Evolutionary conservation across 345 rosid genomes (phyloP), one percentile per base, ranked within the genome.

Genomic region (Pseudoturritis turrita): DNA sequence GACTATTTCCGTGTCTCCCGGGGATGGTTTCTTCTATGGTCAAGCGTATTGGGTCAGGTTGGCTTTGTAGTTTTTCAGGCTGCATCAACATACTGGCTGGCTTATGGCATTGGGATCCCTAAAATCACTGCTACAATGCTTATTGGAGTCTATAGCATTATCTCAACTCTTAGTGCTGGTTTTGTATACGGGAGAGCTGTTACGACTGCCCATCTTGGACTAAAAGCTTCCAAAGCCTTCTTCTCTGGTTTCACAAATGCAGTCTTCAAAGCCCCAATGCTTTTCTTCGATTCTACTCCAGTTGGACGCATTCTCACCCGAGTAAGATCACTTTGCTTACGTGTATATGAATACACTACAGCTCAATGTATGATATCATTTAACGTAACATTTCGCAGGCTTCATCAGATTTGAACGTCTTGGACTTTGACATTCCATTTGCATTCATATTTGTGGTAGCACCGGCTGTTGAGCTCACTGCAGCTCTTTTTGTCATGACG

Each of bases 231-330:
- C 4, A 83, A 72, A 55, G 83, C 90, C 18, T 87, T 87, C 84
- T 87, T 87, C 78, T 83, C 87, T 19, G 85, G 88, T 56, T 76
- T 91, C 79, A 85, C 57, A 19, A 76, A 82, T 62, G 83, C 96
- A 22, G 63, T 91, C 1, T 85, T 88, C 44, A 83, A 77, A 77
- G 89, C 95, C 70, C 90, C 95, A 0, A 87, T 89, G 97, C 82
- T 83, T 35, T 91, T 91, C 82, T 89, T 89, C 1, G 89, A 87
- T 70, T 89, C 91, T 53, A 89, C 96, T 55, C 97, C 92, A 0
- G 86, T 87, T 26, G 91, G 96, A 6, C 79, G 96, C 72, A 86
- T 89, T 70, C 77, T 83, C 59, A 87, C 97, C 25, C 80, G 93
- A 65, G 97, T 91, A 87, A 83, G 85, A 75, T 51, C 2, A 0